phyloP scores from a whole-genome alignment of 148 eudicot species.

The Simmondsia chinensis region DNA sequence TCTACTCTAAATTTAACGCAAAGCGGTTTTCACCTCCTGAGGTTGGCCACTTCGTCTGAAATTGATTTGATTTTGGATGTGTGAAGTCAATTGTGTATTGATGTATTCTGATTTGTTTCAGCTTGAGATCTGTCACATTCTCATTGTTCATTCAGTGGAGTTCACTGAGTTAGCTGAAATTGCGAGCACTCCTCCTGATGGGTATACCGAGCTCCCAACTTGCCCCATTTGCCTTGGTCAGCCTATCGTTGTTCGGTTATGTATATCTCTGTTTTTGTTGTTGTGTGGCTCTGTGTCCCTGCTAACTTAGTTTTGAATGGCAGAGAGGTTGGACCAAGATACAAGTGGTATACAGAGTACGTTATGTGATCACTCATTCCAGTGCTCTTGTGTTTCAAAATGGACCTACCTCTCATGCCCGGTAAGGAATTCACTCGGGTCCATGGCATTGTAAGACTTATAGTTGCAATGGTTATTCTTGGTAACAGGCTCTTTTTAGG shows the following conservation, averaged over 20 bases:
- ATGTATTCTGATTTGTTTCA: conserved; percentile 8
- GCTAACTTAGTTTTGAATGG: conserved; percentile 7
- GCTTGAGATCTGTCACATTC: conserved; percentile 85
- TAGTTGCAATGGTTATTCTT: too few species aligned
- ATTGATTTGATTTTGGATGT: not conserved
- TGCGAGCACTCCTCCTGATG: conserved; percentile 56
- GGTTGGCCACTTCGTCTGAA: too few species aligned
- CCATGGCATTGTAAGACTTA: not conserved
- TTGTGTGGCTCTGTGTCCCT: not conserved
- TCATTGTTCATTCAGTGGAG: conserved; percentile 40
- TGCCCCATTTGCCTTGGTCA: conserved; percentile 95
- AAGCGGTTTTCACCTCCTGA: conserved; percentile 70
- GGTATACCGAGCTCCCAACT: conserved; percentile 67
- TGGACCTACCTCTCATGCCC: conserved; percentile 94
- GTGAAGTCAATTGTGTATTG: not conserved
- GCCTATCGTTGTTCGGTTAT: conserved; percentile 9
- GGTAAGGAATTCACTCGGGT: conserved; percentile 25
- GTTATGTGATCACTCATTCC: conserved; percentile 80
- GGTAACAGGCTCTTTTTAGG: too few species aligned
- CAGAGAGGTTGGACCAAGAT: conserved; percentile 96
- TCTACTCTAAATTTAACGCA: conserved; percentile 65
- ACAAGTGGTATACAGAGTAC: conserved; percentile 85
- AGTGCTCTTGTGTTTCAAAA: conserved; percentile 74
- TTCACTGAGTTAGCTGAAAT: conserved; percentile 50
- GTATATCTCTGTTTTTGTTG: not conserved